phyloP scores from a whole-genome alignment of 2,329 filamentous ascomycete species.

The Aspergillus eucalypticola region DNA sequence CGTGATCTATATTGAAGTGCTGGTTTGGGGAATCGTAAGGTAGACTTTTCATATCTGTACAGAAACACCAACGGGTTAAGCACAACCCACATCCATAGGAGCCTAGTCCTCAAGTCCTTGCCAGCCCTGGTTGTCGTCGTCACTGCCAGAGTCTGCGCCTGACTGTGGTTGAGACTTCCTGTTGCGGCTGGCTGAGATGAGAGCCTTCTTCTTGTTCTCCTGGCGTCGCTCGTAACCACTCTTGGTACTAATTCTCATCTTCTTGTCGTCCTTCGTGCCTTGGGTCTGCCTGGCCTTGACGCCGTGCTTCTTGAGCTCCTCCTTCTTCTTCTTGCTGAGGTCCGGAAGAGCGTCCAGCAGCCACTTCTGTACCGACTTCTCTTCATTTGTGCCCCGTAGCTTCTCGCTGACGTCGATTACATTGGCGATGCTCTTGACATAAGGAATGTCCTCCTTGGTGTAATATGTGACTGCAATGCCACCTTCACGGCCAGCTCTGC shows the following conservation, averaged over 20 bases:
- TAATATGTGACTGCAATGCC: constrained; percentile 93
- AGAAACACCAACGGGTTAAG: constrained; percentile 5
- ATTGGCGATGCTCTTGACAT: constrained; percentile 87
- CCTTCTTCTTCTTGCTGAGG: constrained; percentile 78
- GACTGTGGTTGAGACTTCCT: constrained; percentile 29
- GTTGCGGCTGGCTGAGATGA: constrained; percentile 44
- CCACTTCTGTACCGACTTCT: constrained; percentile 74
- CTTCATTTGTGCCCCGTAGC: constrained; percentile 56
- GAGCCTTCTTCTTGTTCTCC: constrained; percentile 50
- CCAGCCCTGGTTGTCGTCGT: constrained; percentile 39
- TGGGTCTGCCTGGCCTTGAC: constrained; percentile 68
- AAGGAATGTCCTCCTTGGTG: constrained; percentile 90
- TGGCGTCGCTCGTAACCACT: constrained; percentile 51
- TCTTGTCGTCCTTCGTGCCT: constrained; percentile 46
- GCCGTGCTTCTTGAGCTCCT: constrained; percentile 77
- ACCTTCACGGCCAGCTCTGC: constrained; percentile 80
- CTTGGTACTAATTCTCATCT: constrained; percentile 70
- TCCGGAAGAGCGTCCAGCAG: constrained; percentile 82
- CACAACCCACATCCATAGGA: background rate
- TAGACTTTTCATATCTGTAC: constrained; percentile 22
- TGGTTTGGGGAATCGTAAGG: constrained; percentile 20
- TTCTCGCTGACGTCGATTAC: constrained; percentile 83
- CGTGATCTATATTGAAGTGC: constrained; percentile 9
- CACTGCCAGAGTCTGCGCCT: constrained; percentile 26
- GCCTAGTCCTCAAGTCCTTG: constrained; percentile 42